Evolutionary conservation across 768 basidiomycete species (phyloP).

Genomic region (Kwoniella bestiolae): DNA sequence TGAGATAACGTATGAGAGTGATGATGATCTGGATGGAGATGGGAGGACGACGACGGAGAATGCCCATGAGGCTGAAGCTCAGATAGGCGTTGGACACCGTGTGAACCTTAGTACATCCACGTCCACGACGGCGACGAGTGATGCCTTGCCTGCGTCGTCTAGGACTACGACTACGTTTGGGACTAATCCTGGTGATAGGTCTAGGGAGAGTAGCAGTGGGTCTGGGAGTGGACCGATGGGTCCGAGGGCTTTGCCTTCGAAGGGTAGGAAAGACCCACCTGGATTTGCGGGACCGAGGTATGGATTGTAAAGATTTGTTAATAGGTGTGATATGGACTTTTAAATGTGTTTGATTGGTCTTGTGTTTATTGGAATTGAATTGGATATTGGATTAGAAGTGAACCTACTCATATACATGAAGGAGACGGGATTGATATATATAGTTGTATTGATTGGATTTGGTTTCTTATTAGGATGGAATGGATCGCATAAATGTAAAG

Average conservation of each 20-base stretch:
- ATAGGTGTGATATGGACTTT: too few relatives aligned
- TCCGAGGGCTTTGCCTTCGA: not conserved
- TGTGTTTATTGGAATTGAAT: too few relatives aligned
- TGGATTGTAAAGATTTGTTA: slow-evolving; percentile 6
- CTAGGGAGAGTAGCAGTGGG: not conserved
- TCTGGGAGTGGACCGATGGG: slow-evolving; percentile 6
- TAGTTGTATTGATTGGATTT: too few relatives aligned
- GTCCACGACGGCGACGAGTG: not conserved
- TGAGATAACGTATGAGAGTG: not conserved
- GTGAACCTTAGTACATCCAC: slow-evolving; percentile 4
- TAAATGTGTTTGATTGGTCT: too few relatives aligned
- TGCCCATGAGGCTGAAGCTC: slow-evolving; percentile 1
- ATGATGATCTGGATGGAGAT: not conserved
- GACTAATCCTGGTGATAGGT: not conserved
- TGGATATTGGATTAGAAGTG: too few relatives aligned
- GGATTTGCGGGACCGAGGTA: slow-evolving; percentile 24
- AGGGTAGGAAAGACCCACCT: slow-evolving; percentile 3
- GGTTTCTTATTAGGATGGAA: too few relatives aligned
- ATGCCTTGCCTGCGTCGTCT: not conserved
- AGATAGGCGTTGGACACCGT: slow-evolving; percentile 11
- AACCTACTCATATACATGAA: too few relatives aligned
- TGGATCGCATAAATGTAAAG: too few relatives aligned
- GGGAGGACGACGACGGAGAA: not conserved
- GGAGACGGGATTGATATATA: too few relatives aligned
- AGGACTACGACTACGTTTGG: slow-evolving; percentile 7